Evolutionary conservation across 2,329 filamentous ascomycete genomes (phyloP).

Genomic region (Cryphonectria parasitica): DNA sequence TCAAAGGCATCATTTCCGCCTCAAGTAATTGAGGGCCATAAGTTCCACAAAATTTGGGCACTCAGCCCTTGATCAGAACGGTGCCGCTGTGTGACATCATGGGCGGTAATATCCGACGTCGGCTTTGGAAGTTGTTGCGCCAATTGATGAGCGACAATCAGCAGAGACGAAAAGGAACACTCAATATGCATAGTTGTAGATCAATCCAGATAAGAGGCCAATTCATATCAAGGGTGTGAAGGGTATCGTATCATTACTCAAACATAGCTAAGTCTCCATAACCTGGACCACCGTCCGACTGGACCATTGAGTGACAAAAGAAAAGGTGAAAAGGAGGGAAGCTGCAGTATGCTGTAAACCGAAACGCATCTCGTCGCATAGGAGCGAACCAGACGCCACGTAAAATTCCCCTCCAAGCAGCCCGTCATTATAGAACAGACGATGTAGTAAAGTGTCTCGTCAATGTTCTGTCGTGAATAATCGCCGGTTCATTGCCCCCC

Average conservation of each 20-base stretch:
- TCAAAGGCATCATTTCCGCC: not conserved
- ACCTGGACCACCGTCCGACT: conserved; percentile 13
- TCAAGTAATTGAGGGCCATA: not conserved
- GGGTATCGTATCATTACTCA: conserved; percentile 30
- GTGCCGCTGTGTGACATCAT: conserved; percentile 8
- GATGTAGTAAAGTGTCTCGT: not conserved
- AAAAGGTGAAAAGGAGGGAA: conserved; percentile 9
- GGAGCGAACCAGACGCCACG: conserved; percentile 10
- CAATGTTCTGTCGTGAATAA: conserved; percentile 3
- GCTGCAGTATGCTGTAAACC: conserved; percentile 20
- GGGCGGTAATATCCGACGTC: not conserved
- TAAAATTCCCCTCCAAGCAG: not conserved
- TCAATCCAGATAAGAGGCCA: not conserved
- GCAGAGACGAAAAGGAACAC: not conserved
- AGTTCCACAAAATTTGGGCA: not conserved
- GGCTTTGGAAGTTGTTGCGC: not conserved
- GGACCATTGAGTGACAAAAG: conserved; percentile 5
- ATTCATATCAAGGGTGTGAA: conserved; percentile 10
- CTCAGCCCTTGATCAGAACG: not conserved
- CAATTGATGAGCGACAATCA: not conserved
- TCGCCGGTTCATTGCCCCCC: not conserved
- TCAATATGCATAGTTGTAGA: not conserved
- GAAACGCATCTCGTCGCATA: conserved; percentile 11
- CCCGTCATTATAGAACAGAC: conserved; percentile 4
- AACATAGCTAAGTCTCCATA: conserved; percentile 22